Evolutionary conservation across 2,329 filamentous ascomycete species (phyloP).

Genomic region (Cercospora berteroae): DNA sequence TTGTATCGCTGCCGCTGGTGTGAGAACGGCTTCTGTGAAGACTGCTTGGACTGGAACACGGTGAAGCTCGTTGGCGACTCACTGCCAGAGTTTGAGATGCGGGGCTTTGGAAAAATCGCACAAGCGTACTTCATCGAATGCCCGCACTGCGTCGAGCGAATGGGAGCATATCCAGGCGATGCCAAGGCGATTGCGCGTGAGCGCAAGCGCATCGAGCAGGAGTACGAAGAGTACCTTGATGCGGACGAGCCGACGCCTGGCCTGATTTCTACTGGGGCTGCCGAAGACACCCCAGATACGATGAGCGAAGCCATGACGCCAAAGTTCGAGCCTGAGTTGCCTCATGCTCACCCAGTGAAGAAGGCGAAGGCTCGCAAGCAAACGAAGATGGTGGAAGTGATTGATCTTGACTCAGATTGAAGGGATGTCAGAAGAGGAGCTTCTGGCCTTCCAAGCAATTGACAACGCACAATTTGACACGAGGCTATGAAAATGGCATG

Average conservation of each 20-base stretch:
- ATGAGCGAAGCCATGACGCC: constrained; percentile 28
- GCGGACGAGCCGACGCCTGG: background rate
- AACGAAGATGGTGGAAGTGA: constrained; percentile 3
- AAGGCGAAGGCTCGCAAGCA: constrained; percentile 5
- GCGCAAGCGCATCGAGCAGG: constrained; percentile 18
- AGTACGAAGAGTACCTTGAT: constrained; percentile 14
- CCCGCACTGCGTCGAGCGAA: constrained; percentile 43
- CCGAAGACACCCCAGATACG: constrained; percentile 22
- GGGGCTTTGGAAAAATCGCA: constrained; percentile 44
- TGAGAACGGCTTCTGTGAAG: constrained; percentile 56
- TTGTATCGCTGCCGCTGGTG: constrained; percentile 58
- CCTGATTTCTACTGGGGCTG: background rate
- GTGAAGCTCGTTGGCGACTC: constrained; percentile 53
- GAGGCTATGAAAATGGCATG: background rate
- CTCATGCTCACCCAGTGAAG: constrained; percentile 4
- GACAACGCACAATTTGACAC: background rate
- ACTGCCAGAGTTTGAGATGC: constrained; percentile 53
- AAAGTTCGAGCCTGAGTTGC: constrained; percentile 5
- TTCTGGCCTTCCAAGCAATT: background rate
- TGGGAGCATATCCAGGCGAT: constrained; percentile 32
- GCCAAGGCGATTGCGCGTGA: constrained; percentile 13
- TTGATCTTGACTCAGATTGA: constrained; percentile 8
- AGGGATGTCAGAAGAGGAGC: background rate
- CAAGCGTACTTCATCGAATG: constrained; percentile 57
- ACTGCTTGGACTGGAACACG: constrained; percentile 56